These are phyloP conservation scores for Scheffersomyces stipitis DNA, from an alignment of 805 yeast genomes.

Conservation along the genomic window DNA sequence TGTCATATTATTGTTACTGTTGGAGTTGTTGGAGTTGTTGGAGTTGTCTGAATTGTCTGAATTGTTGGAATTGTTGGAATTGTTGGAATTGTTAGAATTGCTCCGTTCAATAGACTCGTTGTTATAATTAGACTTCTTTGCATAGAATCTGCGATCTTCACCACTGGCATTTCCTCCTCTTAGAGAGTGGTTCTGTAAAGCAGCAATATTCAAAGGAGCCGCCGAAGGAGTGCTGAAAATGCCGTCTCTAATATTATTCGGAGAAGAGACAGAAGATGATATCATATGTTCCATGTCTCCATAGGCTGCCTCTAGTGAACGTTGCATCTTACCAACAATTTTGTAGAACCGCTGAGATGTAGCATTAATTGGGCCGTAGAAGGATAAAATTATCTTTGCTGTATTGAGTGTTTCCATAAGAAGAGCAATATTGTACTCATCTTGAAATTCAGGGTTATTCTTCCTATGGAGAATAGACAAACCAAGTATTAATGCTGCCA, in stretches of 20 bases:
- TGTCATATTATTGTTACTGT: background rate
- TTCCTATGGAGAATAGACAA: conserved; percentile 23
- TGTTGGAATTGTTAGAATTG: background rate
- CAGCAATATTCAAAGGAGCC: no score
- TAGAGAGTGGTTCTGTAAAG: no score
- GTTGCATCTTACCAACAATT: conserved; percentile 13
- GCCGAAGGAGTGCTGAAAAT: no score
- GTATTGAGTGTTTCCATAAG: conserved; percentile 11
- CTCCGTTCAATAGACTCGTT: no score
- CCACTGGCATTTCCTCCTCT: no score
- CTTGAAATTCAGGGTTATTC: conserved; percentile 6
- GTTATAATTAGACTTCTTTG: no score
- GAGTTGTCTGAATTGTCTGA: background rate
- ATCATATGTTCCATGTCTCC: conserved; percentile 1
- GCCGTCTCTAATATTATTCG: no score
- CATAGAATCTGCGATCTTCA: no score
- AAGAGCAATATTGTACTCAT: conserved; percentile 11
- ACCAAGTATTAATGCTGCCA: conserved; percentile 38
- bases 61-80: background rate
- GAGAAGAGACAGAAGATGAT: no score
- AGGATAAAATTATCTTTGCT: conserved; percentile 8
- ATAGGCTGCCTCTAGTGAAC: conserved; percentile 9
- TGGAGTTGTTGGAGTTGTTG: background rate
- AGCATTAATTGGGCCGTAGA: conserved; percentile 10
- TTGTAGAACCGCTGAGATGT: conserved; percentile 10